Base-by-base conservation (phyloP, 176 grass and related monocot genomes). In the Ananas comosus region DNA sequence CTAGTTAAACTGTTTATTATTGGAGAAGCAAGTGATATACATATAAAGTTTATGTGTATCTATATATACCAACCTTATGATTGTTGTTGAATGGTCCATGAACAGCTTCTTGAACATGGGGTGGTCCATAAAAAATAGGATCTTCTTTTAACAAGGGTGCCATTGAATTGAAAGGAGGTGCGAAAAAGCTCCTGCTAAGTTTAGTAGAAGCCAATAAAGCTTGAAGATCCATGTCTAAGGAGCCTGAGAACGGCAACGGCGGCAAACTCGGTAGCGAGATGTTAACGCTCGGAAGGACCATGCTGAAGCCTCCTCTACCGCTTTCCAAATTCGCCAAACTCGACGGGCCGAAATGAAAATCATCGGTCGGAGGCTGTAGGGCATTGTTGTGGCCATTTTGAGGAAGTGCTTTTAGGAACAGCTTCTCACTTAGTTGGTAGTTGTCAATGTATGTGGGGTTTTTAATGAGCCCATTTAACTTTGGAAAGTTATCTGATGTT, bases 141-240 rank as follows among this genome's bases (percentile, higher is more conserved):
- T 87, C 71, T 49, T 88, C 86, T 68, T 70, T 76, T 58, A 78
- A 48, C 64, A 75, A 72, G 52, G 73, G 33, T 42, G 33, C 74
- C 85, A 82, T 69, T 16, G 53, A 61, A 71, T 64, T 69, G 50
- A 72, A 63, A 9, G 77, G 71, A 66, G 79, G 77, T 65, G 83
- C 77, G 67, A 66, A 81, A 18, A 84, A 50, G 51, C 67, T 75
- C 82, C 77, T 80, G 72, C 84, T 83, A 17, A 81, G 33, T 73
- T 76, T 88, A 9, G 81, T 72, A 23, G 88, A 79, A 71, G 80
- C 76, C 25, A 85, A 72, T 48, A 84, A 82, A 51, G 73, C 86
- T n/a, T 86, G 67, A 61, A 77, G 67, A 48, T 79, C 76, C 72
- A 76, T 67, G 71, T 54, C 72, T 50, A 68, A 28, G 57, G 52